Conservation (phyloP, 306 rosid species). For the Rubus idaeus region DNA sequence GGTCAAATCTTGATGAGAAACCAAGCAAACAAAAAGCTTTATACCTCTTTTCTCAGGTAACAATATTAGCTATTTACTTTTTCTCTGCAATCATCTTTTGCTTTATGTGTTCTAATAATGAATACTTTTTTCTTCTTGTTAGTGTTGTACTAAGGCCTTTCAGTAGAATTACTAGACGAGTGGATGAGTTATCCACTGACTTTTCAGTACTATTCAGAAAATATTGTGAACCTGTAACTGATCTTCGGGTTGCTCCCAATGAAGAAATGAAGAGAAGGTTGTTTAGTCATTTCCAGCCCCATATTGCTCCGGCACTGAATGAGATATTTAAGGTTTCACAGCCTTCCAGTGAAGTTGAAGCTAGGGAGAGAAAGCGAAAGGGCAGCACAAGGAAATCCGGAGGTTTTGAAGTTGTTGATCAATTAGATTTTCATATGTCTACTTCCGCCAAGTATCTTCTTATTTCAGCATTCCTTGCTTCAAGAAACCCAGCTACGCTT, state of each 20-base stretch:
- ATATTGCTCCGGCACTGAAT: constrained; percentile 64
- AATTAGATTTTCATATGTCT: constrained; percentile 77
- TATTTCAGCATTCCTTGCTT: constrained; percentile 94
- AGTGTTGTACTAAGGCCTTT: constrained; percentile 69
- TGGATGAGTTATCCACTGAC: constrained; percentile 63
- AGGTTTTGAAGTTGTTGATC: constrained; percentile 43
- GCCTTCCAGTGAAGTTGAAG: constrained; percentile 46
- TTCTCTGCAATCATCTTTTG: constrained; percentile 12
- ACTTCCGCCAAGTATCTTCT: constrained; percentile 90
- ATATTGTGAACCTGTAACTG: constrained; percentile 64
- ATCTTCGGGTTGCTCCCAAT: constrained; percentile 51
- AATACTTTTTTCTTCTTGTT: constrained; percentile 34
- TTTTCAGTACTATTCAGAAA: constrained; percentile 60
- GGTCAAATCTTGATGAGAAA: constrained; percentile 57
- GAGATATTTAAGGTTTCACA: constrained; percentile 67
- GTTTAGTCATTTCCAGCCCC: constrained; percentile 56
- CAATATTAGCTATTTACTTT: constrained; percentile 7
- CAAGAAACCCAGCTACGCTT: constrained; percentile 94
- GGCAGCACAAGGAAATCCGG: constrained; percentile 44
- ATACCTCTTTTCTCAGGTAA: constrained; percentile 82
- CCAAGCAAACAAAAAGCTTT: constrained; percentile 66
- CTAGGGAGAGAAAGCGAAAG: constrained; percentile 50
- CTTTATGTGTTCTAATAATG: constrained; percentile 20
- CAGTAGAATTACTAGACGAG: constrained; percentile 65
- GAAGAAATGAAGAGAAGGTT: constrained; percentile 64